phyloP scores from a whole-genome alignment of 306 rosid species.

The Cicer chorassanicum region DNA sequence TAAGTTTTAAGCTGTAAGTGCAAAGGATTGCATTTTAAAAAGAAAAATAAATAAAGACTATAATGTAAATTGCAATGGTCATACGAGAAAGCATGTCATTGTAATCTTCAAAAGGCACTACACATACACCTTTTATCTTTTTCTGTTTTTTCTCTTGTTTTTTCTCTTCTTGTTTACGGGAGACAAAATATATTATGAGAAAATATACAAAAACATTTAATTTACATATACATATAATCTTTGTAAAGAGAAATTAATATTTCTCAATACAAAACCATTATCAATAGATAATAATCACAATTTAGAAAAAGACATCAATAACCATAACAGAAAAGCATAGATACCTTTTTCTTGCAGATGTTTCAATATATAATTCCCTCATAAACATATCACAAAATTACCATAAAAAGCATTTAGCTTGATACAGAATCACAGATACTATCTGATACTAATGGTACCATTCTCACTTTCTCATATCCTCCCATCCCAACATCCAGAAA shows the following conservation, averaged over 20 bases:
- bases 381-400: background rate
- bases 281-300: background rate
- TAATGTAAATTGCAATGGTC: background rate
- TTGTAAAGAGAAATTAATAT: background rate
- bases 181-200: background rate
- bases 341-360: background rate
- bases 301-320: background rate
- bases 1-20: conserved; percentile 27
- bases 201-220: no score
- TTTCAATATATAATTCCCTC: background rate
- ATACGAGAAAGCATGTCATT: conserved; percentile 24
- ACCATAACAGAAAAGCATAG: background rate
- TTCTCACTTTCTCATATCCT: no score
- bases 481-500: no score
- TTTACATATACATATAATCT: no score
- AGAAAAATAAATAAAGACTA: background rate
- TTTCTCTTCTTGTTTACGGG: background rate
- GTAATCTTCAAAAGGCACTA: background rate
- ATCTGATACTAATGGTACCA: background rate
- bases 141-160: background rate
- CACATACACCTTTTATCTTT: background rate
- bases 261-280: background rate
- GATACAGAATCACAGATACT: background rate
- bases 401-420: background rate
- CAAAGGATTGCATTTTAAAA: conserved; percentile 20